phyloP scores from a whole-genome alignment of 139 green algal species.

The Klebsormidium nitens region DNA sequence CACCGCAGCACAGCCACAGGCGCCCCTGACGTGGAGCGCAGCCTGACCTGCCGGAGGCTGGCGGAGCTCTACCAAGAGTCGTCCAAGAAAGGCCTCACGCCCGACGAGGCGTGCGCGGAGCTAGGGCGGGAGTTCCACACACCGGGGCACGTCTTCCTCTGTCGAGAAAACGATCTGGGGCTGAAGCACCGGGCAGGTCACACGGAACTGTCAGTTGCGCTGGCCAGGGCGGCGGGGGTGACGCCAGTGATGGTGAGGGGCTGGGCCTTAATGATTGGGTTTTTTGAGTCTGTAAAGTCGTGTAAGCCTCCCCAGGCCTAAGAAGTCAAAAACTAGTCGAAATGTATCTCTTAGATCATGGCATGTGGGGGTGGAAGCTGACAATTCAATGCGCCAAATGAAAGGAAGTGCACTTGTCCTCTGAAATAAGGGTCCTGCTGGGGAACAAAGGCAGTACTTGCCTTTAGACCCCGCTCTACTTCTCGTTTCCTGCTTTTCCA shows the following conservation, averaged over 20 bases:
- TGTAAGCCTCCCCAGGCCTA: no score
- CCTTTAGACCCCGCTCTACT: no score
- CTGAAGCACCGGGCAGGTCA: slow-evolving; percentile 20
- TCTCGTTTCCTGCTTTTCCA: no score
- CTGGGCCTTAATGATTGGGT: no score
- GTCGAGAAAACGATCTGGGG: slow-evolving; percentile 14
- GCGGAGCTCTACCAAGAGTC: slow-evolving; percentile 20
- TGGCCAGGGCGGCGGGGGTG: slow-evolving; percentile 26
- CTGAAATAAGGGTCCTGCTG: no score
- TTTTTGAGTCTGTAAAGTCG: no score
- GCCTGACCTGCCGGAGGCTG: slow-evolving; percentile 31
- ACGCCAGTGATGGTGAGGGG: slow-evolving; percentile 40
- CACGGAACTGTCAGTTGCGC: slow-evolving; percentile 35
- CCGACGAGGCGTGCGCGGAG: neutral
- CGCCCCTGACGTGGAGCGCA: slow-evolving; percentile 35
- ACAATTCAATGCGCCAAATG: no score
- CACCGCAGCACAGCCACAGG: slow-evolving; percentile 34
- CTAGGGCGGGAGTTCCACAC: slow-evolving; percentile 40
- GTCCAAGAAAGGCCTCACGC: neutral
- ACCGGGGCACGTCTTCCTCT: slow-evolving; percentile 42
- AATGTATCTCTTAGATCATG: no score
- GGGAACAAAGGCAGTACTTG: no score
- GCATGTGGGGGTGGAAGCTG: no score
- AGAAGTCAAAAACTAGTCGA: no score
- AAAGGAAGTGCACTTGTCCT: no score